These are phyloP conservation scores for Zarea fungicola DNA, from an alignment of 2,329 filamentous ascomycete species.

Conservation along the genomic window DNA sequence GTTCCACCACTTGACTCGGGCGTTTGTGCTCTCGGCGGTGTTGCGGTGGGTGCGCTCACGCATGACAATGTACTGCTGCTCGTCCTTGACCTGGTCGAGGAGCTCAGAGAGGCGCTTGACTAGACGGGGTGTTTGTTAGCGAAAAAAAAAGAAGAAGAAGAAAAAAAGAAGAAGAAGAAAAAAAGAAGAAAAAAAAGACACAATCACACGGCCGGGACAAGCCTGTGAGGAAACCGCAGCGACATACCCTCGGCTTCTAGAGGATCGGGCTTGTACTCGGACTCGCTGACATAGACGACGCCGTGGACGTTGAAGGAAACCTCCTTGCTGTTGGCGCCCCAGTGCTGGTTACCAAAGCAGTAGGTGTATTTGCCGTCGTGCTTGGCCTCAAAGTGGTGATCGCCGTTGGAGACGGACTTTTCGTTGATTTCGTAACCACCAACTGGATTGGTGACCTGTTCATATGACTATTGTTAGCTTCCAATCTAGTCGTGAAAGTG, in stretches of 20 bases:
- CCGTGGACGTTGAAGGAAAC: conserved; percentile 99
- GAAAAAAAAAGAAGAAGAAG: neutral
- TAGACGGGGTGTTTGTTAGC: conserved; percentile 30
- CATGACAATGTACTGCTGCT: conserved; percentile 94
- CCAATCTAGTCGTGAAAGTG: neutral
- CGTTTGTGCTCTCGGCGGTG: conserved; percentile 97
- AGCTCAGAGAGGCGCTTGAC: conserved; percentile 81
- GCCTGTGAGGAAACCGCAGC: neutral
- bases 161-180: too few species aligned
- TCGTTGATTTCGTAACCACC: conserved; percentile 74
- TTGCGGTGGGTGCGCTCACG: conserved; percentile 96
- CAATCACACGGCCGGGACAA: neutral
- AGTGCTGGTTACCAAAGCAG: conserved; percentile 99
- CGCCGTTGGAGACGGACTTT: conserved; percentile 78
- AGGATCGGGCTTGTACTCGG: conserved; percentile 77
- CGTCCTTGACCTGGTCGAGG: conserved; percentile 89
- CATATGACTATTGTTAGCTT: conserved; percentile 15
- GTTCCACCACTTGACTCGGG: conserved; percentile 99
- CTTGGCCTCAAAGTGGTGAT: conserved; percentile 83
- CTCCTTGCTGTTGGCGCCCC: conserved; percentile 93
- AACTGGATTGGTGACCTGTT: conserved; percentile 70
- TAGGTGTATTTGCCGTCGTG: conserved; percentile 87
- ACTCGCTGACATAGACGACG: conserved; percentile 92
- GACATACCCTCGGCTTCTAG: conserved; percentile 77
- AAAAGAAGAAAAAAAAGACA: neutral